Percentiles rank a stretch among this genome's conserved stretches.
phyloP scores from a whole-genome alignment of 106 monocot species.

The Alisma plantagoaquatica region DNA sequence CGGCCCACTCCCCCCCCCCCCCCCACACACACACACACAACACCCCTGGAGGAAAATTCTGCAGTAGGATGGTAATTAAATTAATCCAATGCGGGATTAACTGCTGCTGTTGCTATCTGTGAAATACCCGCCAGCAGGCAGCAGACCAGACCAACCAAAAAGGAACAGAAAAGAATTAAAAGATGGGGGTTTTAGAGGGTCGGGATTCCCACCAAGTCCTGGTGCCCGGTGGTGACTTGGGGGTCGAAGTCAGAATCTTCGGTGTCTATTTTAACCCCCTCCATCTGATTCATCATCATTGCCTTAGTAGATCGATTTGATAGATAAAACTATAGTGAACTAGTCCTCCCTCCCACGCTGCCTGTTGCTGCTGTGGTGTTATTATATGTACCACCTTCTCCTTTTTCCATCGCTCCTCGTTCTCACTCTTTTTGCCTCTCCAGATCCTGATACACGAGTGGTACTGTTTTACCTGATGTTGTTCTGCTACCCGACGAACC shows the following conservation, averaged over 20 bases:
- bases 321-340: too few species aligned
- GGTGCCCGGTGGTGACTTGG: neutral
- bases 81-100: too few species aligned
- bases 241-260: neutral
- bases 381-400: neutral
- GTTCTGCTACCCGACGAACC: too few species aligned
- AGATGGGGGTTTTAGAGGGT: neutral
- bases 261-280: too few species aligned
- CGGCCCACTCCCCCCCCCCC: too few species aligned
- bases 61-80: too few species aligned
- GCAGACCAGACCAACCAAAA: neutral
- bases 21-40: too few species aligned
- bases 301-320: too few species aligned
- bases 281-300: too few species aligned
- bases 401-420: neutral
- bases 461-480: too few species aligned
- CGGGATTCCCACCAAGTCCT: neutral
- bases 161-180: neutral
- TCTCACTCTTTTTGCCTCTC: constrained; percentile 5
- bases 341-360: too few species aligned
- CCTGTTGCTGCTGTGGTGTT: constrained; percentile 4
- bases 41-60: too few species aligned
- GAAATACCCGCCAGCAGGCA: neutral
- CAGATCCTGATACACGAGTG: constrained; percentile 9
- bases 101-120: constrained; percentile 2